A percentile compares a stretch with the other conserved stretches of the same genome.
Evolutionary conservation across 2,329 filamentous ascomycete genomes (phyloP).

Genomic region (Fusarium sororula): DNA sequence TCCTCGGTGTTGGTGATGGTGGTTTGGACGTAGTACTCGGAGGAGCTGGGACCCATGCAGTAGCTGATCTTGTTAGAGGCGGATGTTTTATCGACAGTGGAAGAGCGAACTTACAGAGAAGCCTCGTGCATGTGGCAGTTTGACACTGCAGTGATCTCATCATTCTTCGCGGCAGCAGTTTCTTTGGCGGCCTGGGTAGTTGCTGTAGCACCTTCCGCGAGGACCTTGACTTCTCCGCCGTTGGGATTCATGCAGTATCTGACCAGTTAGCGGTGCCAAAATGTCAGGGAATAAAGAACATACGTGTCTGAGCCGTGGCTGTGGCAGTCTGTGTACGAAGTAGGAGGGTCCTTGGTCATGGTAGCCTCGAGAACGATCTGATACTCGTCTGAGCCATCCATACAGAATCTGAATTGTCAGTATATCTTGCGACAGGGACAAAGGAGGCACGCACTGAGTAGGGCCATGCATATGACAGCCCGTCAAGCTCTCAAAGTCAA

Average conservation of each 20-base stretch:
- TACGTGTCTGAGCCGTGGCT: constrained; percentile 34
- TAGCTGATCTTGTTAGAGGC: constrained; percentile 36
- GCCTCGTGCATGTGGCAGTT: constrained; percentile 52
- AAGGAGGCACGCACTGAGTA: constrained; percentile 15
- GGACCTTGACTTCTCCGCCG: constrained; percentile 38
- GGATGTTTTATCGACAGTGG: rapidly evolving
- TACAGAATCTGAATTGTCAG: constrained; percentile 30
- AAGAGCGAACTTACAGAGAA: constrained; percentile 45
- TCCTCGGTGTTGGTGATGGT: constrained; percentile 63
- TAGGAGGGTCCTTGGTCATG: constrained; percentile 25
- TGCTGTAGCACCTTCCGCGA: constrained; percentile 21
- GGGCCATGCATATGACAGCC: constrained; percentile 35
- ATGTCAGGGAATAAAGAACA: rapidly evolving
- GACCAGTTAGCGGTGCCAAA: neutral
- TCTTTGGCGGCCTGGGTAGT: constrained; percentile 14
- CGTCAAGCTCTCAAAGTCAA: constrained; percentile 35
- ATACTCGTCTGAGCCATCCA: constrained; percentile 34
- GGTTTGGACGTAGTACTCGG: constrained; percentile 55
- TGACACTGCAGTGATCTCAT: constrained; percentile 49
- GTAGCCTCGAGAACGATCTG: constrained; percentile 31
- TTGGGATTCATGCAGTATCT: constrained; percentile 41
- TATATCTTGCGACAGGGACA: rapidly evolving
- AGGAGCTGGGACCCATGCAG: constrained; percentile 52
- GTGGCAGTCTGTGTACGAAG: constrained; percentile 40
- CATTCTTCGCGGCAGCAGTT: constrained; percentile 6